Evolutionary conservation across 192 early-diverging fungal genomes (phyloP), one percentile per base, ranked within the genome.

Genomic region (Cladochytrium replicatum): DNA sequence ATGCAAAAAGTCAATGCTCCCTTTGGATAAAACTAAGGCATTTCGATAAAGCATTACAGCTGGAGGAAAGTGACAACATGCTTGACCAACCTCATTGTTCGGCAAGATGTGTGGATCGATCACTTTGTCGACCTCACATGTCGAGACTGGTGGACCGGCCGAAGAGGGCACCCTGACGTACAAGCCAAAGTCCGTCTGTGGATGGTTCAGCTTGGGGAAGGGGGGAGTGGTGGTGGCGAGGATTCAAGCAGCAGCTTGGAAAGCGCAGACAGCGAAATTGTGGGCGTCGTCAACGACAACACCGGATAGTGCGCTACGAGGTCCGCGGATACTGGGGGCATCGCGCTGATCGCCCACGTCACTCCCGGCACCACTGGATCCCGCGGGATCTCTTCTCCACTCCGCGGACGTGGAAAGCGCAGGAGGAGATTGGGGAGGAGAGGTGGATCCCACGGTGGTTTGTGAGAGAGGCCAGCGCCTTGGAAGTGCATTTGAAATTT

Each of bases 81-180:
- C 46, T 87, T 93, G 21, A 81, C 88, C 42, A 89, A 89, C 61
- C 63, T 93, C 46, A 90, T 93, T 64, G 66, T 84, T 4, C 87
- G 87, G 17, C n/a, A n/a, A n/a, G 84, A 71, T 37, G 79, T 87
- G 17, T 83, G 80, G 76, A 85, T 93, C 49, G 88, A 89, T 48
- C 83, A 87, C 54, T 79, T 82, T 52, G 89, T 87, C 31, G 89
- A 93, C 48, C 80, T 93, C 65, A 58, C 78, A n/a, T 72, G 89
- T 15, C 55, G 60, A 9, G 90, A 93, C 63, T 81, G 83, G 62
- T 72, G 83, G n/a, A 90, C 89, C 0, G 83, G 85, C n/a, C 28
- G 87, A 93, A 46, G 48, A 46, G n/a, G 84, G 82, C 47, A 60
- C 64, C 17, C 58, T 93, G 46, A 88, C 82, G 0, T 90, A 90